Conservation (phyloP, 345 rosid species). For the Abelmoschus esculentus region DNA sequence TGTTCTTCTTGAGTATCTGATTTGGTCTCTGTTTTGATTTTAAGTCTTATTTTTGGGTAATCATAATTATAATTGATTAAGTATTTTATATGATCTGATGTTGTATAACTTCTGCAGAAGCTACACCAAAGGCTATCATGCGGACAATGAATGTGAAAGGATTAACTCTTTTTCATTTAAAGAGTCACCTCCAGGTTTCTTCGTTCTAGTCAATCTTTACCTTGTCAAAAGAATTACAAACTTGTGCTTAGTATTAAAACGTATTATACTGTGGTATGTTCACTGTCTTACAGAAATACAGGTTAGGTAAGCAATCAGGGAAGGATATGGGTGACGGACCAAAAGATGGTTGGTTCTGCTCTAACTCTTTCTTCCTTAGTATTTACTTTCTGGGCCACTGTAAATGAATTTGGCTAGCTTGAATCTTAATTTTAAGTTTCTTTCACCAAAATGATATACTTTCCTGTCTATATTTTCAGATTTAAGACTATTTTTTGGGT, state of each 20-base stretch:
- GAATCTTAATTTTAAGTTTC: neutral
- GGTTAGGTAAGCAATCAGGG: slow-evolving; percentile 81
- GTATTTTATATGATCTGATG: no score
- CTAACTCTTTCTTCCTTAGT: neutral
- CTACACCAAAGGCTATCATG: slow-evolving; percentile 94
- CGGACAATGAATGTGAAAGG: slow-evolving; percentile 91
- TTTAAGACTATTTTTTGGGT: neutral
- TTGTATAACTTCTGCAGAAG: slow-evolving; percentile 42
- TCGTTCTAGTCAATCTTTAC: slow-evolving; percentile 4
- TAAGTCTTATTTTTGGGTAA: no score
- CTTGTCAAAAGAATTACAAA: neutral
- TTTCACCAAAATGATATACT: neutral
- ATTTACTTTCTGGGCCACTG: neutral
- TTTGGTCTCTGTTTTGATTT: no score
- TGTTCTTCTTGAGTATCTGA: no score
- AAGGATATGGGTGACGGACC: slow-evolving; percentile 55
- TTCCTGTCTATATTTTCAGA: neutral
- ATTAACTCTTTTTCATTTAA: slow-evolving; percentile 79
- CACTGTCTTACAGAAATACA: slow-evolving; percentile 55
- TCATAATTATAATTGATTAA: no score
- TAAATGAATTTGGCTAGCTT: neutral
- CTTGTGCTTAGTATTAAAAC: neutral
- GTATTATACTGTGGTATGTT: slow-evolving; percentile 7
- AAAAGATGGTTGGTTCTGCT: slow-evolving; percentile 39
- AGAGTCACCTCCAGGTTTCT: slow-evolving; percentile 90